These are phyloP conservation scores for Corymbia calophylla DNA, from an alignment of 441 rosid species.

Conservation along the genomic window DNA sequence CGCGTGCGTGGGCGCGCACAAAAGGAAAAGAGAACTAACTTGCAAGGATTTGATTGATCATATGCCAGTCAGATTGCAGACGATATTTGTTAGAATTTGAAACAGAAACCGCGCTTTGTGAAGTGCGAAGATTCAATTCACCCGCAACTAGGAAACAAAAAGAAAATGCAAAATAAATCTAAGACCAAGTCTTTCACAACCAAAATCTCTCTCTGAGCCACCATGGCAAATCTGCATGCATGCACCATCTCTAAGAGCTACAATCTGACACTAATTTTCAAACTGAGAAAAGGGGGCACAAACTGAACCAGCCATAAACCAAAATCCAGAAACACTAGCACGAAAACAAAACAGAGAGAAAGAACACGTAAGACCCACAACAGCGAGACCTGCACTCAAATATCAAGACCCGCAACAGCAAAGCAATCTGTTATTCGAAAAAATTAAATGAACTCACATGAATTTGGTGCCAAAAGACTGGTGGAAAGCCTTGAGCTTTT, in stretches of 20 bases:
- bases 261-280: not conserved
- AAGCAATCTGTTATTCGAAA: not conserved
- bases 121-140: not conserved
- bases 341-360: not conserved
- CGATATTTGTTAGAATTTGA: not conserved
- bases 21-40: not conserved
- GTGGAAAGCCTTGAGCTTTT: conserved; percentile 51
- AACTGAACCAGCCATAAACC: not conserved
- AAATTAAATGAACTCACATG: conserved; percentile 26
- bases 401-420: not conserved
- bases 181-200: not conserved
- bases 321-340: not conserved
- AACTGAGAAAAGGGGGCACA: not conserved
- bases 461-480: conserved; percentile 35
- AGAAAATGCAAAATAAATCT: not conserved
- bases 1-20: not conserved
- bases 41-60: not conserved
- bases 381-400: not conserved
- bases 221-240: not conserved
- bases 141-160: not conserved
- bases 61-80: not conserved
- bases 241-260: not conserved
- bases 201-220: not conserved
- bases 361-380: not conserved
- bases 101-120: not conserved